phyloP scores from a whole-genome alignment of 192 early-diverging fungal species.

The Linnemannia exigua region DNA sequence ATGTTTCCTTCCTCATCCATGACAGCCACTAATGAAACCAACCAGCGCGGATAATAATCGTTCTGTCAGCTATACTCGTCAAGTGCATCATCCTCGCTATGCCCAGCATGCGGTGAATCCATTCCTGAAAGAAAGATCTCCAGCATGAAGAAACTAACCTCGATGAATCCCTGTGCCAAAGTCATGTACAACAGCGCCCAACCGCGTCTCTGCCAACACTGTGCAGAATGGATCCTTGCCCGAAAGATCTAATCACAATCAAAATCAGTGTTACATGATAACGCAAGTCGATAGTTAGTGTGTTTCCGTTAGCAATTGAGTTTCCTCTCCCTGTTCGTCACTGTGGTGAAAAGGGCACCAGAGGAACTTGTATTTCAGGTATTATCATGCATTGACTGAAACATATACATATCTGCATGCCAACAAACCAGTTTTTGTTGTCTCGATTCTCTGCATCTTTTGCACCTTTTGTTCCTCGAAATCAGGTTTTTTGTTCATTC shows the following conservation, averaged over 20 bases:
- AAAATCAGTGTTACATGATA: neutral
- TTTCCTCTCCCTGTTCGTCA: neutral
- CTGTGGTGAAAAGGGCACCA: neutral
- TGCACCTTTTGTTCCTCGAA: neutral
- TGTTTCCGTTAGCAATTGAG: neutral
- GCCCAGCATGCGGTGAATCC: too few species aligned
- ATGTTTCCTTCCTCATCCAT: slow-evolving; percentile 73
- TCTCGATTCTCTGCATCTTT: too few species aligned
- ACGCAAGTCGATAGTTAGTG: neutral
- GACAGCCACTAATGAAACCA: slow-evolving; percentile 76
- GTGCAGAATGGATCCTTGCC: slow-evolving; percentile 88
- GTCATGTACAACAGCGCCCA: slow-evolving; percentile 77
- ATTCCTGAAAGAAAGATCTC: too few species aligned
- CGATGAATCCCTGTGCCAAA: slow-evolving; percentile 86
- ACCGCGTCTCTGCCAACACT: slow-evolving; percentile 80
- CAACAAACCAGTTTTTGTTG: slow-evolving; percentile 8
- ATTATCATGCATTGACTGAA: neutral
- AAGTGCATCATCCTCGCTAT: neutral
- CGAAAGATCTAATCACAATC: slow-evolving; percentile 86
- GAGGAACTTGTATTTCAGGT: neutral
- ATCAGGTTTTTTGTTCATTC: neutral
- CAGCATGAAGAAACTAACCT: slow-evolving; percentile 42
- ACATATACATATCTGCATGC: neutral
- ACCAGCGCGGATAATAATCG: too few species aligned
- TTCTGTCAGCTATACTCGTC: too few species aligned